Conservation (phyloP, 805 yeast species). For the Metschnikowia proteae region DNA sequence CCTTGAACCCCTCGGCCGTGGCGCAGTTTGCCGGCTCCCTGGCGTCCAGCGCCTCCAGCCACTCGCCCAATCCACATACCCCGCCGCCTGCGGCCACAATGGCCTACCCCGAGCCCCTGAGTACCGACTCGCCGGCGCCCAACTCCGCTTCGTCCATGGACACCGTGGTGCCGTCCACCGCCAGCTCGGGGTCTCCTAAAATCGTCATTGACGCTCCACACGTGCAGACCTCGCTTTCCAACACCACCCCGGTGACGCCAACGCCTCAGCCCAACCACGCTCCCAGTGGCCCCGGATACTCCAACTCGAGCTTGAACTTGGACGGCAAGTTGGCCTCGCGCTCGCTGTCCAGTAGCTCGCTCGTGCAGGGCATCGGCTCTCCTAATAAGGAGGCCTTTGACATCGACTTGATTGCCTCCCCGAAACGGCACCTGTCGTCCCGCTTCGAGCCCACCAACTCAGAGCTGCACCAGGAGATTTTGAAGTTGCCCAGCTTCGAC, state of each 20-base stretch:
- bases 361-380: conserved; percentile 54
- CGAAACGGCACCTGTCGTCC: conserved; percentile 89
- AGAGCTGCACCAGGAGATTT: conserved; percentile 44
- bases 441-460: conserved; percentile 73
- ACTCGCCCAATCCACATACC: conserved; percentile 1
- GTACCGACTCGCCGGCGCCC: conserved; percentile 2
- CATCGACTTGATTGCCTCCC: conserved; percentile 71
- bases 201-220: conserved; percentile 19
- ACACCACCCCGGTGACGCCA: conserved; percentile 18
- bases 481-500: conserved; percentile 79
- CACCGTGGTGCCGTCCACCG: conserved; percentile 13
- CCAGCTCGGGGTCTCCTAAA: conserved; percentile 12
- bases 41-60: conserved; percentile 1
- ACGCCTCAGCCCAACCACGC: conserved; percentile 8
- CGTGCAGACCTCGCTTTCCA: conserved; percentile 13
- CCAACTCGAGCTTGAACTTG: conserved; percentile 5
- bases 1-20: conserved; percentile 1
- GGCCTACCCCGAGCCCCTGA: conserved; percentile 1
- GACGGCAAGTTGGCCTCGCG: conserved; percentile 17
- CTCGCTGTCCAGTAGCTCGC: conserved; percentile 31
- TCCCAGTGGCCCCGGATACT: background rate
- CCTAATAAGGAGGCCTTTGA: conserved; percentile 66
- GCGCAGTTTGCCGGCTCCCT: conserved; percentile 4
- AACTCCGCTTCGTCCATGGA: background rate
- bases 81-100: conserved; percentile 4